These are phyloP conservation scores for Myriangium duriaei DNA, from an alignment of 2,329 filamentous ascomycete species.

Conservation along the genomic window DNA sequence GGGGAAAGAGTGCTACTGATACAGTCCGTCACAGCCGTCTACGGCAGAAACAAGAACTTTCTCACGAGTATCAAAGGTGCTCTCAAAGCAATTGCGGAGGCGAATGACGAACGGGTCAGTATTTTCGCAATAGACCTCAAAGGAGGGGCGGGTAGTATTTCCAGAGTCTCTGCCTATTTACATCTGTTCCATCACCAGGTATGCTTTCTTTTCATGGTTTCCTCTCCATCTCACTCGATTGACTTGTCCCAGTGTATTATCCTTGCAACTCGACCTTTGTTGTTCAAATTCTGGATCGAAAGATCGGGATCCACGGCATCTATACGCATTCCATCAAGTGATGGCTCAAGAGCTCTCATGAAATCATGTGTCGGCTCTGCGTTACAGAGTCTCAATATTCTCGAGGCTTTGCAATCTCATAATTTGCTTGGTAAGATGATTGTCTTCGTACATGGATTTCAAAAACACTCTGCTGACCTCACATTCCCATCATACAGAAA, in stretches of 20 bases:
- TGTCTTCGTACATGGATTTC: conserved; percentile 6
- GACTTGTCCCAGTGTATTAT: conserved; percentile 14
- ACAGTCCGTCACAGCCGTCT: conserved; percentile 14
- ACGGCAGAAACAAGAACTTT: conserved; percentile 14
- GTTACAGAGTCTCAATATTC: conserved; percentile 11
- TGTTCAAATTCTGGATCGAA: conserved; percentile 27
- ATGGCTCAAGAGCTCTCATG: conserved; percentile 9
- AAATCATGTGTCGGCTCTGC: conserved; percentile 11
- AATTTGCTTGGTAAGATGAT: conserved; percentile 5
- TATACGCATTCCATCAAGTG: conserved; percentile 6
- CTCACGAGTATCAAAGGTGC: conserved; percentile 15
- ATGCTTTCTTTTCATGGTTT: conserved; percentile 5
- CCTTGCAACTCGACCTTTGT: conserved; percentile 26
- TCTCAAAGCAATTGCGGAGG: conserved; percentile 14
- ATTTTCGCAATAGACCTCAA: conserved; percentile 13
- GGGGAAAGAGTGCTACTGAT: conserved; percentile 7
- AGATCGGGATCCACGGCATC: neutral
- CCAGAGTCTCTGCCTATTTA: conserved; percentile 15
- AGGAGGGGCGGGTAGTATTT: conserved; percentile 13
- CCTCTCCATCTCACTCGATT: conserved; percentile 4
- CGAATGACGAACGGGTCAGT: conserved; percentile 14
- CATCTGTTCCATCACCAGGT: conserved; percentile 16
- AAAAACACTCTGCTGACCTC: conserved; percentile 5
- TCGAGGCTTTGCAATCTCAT: conserved; percentile 10
- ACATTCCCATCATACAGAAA: conserved; percentile 13